Evolutionary conservation across 2,329 filamentous ascomycete genomes (phyloP).

Genomic region (Truncatella angustata): DNA sequence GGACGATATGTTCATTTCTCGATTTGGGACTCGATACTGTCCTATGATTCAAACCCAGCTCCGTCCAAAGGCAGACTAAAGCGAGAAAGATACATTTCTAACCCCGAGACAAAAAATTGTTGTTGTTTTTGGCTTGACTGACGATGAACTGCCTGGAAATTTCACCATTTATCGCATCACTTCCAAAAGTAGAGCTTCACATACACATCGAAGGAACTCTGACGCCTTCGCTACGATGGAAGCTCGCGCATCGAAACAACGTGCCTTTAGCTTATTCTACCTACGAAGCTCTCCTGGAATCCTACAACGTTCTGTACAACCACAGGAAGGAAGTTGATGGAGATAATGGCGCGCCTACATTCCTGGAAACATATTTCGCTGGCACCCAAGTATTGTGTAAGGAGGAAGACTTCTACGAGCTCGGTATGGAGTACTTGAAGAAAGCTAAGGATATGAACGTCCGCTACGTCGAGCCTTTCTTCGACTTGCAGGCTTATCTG

Average conservation of each 20-base stretch:
- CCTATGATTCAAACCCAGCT: no score
- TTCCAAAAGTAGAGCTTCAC: slow-evolving; percentile 46
- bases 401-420: slow-evolving; percentile 36
- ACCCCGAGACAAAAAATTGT: no score
- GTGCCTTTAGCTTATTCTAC: slow-evolving; percentile 28
- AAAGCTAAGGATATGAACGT: slow-evolving; percentile 34
- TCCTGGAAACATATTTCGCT: slow-evolving; percentile 32
- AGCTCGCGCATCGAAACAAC: slow-evolving; percentile 36
- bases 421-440: slow-evolving; percentile 36
- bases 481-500: slow-evolving; percentile 41
- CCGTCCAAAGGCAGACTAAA: no score
- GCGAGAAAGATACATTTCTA: not conserved
- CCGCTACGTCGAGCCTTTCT: slow-evolving; percentile 39
- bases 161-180: slow-evolving; percentile 31
- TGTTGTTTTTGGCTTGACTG: no score
- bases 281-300: slow-evolving; percentile 30
- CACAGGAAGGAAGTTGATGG: slow-evolving; percentile 37
- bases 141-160: slow-evolving; percentile 28
- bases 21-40: no score
- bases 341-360: slow-evolving; percentile 27
- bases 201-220: slow-evolving; percentile 46
- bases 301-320: slow-evolving; percentile 33
- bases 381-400: slow-evolving; percentile 31
- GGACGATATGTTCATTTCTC: no score
- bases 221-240: slow-evolving; percentile 38